Base-by-base conservation (phyloP, 1,284 basidiomycete species). In the Cryptococcus maquisensis region DNA sequence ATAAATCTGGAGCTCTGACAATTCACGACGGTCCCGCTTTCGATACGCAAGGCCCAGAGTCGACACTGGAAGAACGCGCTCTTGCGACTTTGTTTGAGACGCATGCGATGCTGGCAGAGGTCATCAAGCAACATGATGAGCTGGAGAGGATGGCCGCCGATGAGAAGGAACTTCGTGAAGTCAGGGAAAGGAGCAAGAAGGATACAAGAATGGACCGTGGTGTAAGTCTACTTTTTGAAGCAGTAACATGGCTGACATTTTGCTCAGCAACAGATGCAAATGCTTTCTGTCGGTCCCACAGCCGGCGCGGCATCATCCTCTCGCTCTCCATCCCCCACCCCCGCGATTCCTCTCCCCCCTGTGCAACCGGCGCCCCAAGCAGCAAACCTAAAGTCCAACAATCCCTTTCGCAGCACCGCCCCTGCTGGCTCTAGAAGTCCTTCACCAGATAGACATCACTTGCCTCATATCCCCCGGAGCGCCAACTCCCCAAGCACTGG, bases 181-280 rank as follows among this genome's bases (percentile, higher is more conserved):
- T 67, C 3, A 62, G 70, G 49, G 75, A 77, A 62, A 59, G 69
- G 53, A 75, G 74, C 59, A 74, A 71, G 62, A 71, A 65, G 52
- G 75, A 77, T 8, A 73, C 66, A 8, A 64, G 66, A 46, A 71
- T 75, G 66, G 67, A 70, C 44, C 53, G 69, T 16, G 55, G 56
- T 48, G 69, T 72, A 54, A 65, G 70, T 61, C 1, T 8, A 0
- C n/a, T 5, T 18, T 15, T 1, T 9, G 40, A 32, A 32, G 28
- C 28, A 32, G 28, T 10, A 32, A 32, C 28, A 10, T 10, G 28
- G 28, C 28, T 32, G 10, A 32, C 15, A 32, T 35, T 36, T 3
- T 36, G 12, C 28, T 48, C 8, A 21, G 47, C 40, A 20, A 15
- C 20, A 40, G 39, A 42, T 20, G n/a, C 40, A 44, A 18, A 35